Base-by-base conservation (phyloP, 768 basidiomycete genomes). In the Trametes villosa region DNA sequence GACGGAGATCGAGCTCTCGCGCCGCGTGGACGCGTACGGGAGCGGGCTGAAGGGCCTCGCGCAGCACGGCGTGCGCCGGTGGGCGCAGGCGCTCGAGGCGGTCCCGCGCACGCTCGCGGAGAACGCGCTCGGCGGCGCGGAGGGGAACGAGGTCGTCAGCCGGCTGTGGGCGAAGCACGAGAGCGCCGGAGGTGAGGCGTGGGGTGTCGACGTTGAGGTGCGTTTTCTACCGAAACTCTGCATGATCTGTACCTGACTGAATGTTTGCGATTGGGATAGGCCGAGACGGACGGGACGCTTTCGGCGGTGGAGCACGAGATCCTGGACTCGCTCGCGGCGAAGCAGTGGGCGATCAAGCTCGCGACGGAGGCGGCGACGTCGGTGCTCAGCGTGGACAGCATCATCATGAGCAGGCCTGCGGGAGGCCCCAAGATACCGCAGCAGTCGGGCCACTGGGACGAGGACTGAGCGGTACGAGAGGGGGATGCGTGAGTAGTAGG, bases 361-460 rank as follows among this genome's bases (percentile, higher is more conserved):
- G 95, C 89, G 17, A 94, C 94, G 0, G 94, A 97, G 71, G 93
- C 94, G 18, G 94, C 95, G 1, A 83, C 91, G 40, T 88, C 92
- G 0, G 92, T 97, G 30, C 84, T 99, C 55, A 91, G 89, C 63
- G 97, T 99, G 8, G 97, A 99, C 76, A 94, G 92, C 70, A 98
- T 98, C 72, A 97, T 98, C 78, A 94, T 96, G 86, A 92, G 91
- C 77, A 94, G 93, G 71, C 90, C 91, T n/a, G 91, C 92, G 0
- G 91, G 92, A 30, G 91, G 92, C 49, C 92, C 91, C 48, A 94
- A 92, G 72, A 79, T 94, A 49, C 92, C 92, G 53, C 91, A 94
- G 70, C 92, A 94, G 72, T 81, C 88, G 38, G 86, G 91, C 7
- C 91, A 92, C 71, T 94, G 92, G 92, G 92, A 94, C 65, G 88